Evolutionary conservation across 2,329 filamentous ascomycete genomes (phyloP).

Genomic region (Penicillium sclerotigenum): DNA sequence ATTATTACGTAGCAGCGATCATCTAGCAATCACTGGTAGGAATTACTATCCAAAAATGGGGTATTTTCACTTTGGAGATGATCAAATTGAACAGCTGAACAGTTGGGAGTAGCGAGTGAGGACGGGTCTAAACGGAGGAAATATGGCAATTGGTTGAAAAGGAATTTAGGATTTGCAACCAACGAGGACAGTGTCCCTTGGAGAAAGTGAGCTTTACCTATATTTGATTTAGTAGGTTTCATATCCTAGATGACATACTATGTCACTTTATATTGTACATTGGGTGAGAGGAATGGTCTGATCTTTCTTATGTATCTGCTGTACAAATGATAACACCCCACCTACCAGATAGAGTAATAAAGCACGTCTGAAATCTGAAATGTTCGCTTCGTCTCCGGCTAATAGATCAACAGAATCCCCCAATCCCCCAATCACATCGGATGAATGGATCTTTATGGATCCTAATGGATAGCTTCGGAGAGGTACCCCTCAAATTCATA

Average conservation of each 20-base stretch:
- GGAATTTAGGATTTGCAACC: background rate
- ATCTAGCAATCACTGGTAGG: background rate
- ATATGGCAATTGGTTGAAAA: slow-evolving; percentile 3
- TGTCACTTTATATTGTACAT: background rate
- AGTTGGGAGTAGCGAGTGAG: slow-evolving; percentile 1
- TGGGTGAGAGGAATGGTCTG: background rate
- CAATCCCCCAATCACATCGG: background rate
- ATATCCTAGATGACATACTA: background rate
- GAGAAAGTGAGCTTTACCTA: background rate
- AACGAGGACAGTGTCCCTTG: background rate
- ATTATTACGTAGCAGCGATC: slow-evolving; percentile 15
- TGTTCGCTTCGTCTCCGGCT: background rate
- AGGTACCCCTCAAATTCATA: slow-evolving; percentile 4
- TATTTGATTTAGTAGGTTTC: background rate
- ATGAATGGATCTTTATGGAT: background rate
- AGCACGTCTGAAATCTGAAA: slow-evolving; percentile 9
- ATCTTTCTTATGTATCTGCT: background rate
- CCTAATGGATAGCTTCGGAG: background rate
- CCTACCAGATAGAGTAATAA: slow-evolving; percentile 8
- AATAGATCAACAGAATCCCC: background rate
- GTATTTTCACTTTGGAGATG: background rate
- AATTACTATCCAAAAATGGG: background rate
- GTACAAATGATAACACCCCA: slow-evolving; percentile 2
- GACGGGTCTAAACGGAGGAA: slow-evolving; percentile 6
- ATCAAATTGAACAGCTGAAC: background rate